These are phyloP conservation scores for Ophiocordyceps camponoti-saundersi DNA, from an alignment of 2,329 filamentous ascomycete species.

Conservation along the genomic window DNA sequence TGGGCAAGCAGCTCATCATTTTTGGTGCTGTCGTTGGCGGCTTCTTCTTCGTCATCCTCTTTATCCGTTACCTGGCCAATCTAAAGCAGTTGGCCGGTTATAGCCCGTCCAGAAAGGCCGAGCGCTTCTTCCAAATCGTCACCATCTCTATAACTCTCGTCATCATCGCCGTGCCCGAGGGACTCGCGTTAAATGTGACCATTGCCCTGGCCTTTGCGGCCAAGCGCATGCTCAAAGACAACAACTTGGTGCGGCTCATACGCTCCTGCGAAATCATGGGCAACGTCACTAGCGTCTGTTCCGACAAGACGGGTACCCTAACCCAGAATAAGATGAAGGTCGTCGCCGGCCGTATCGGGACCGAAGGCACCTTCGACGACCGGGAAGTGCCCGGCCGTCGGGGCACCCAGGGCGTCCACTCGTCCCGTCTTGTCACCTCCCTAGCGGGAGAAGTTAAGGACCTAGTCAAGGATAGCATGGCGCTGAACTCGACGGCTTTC, in stretches of 20 bases:
- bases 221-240: slow-evolving; percentile 45
- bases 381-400: slow-evolving; percentile 7
- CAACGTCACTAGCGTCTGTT: slow-evolving; percentile 46
- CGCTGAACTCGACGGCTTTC: slow-evolving; percentile 35
- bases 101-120: slow-evolving; percentile 30
- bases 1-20: slow-evolving; percentile 56
- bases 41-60: slow-evolving; percentile 23
- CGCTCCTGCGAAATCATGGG: slow-evolving; percentile 48
- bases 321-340: slow-evolving; percentile 48
- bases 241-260: slow-evolving; percentile 42
- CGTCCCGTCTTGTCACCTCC: slow-evolving; percentile 11
- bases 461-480: slow-evolving; percentile 21
- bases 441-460: slow-evolving; percentile 16
- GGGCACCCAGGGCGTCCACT: slow-evolving; percentile 9
- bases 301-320: slow-evolving; percentile 49
- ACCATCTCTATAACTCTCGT: slow-evolving; percentile 41
- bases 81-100: slow-evolving; percentile 17
- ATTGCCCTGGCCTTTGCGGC: slow-evolving; percentile 45
- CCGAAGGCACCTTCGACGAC: slow-evolving; percentile 19
- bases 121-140: slow-evolving; percentile 39
- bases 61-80: slow-evolving; percentile 20
- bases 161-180: slow-evolving; percentile 43
- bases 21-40: slow-evolving; percentile 22
- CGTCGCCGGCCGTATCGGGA: slow-evolving; percentile 36
- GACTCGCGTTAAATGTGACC: slow-evolving; percentile 42